These are phyloP conservation scores for Spencermartinsiella europaea DNA, from an alignment of 805 yeast species.

Conservation along the genomic window DNA sequence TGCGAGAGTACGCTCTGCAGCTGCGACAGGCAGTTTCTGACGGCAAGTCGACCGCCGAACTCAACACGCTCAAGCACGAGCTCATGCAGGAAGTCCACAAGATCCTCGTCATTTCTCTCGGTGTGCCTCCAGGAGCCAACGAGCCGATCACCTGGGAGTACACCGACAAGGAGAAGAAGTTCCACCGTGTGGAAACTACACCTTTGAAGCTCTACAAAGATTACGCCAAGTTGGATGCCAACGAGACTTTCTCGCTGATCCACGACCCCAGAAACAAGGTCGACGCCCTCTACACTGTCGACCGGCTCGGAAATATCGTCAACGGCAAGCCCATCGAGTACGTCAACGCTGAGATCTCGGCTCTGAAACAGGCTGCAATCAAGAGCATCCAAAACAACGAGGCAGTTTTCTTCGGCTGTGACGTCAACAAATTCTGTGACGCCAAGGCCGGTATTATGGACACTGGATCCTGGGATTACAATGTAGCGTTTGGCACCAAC, in stretches of 20 bases:
- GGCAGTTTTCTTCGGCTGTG: constrained; percentile 85
- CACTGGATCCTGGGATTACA: constrained; percentile 60
- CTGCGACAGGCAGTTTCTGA: constrained; percentile 49
- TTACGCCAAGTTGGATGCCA: constrained; percentile 48
- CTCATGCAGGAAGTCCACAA: constrained; percentile 61
- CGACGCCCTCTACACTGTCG: constrained; percentile 60
- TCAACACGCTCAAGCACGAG: constrained; percentile 35
- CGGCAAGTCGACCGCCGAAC: constrained; percentile 35
- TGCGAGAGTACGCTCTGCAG: constrained; percentile 72
- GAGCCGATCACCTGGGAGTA: constrained; percentile 71
- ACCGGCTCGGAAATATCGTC: constrained; percentile 65
- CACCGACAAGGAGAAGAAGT: constrained; percentile 62
- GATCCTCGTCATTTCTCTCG: constrained; percentile 62
- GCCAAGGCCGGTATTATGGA: constrained; percentile 67
- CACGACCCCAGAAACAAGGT: constrained; percentile 78
- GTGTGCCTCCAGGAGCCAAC: constrained; percentile 71
- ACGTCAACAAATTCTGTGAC: constrained; percentile 75
- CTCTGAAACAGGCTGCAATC: constrained; percentile 56
- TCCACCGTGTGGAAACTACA: constrained; percentile 46
- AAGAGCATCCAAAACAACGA: constrained; percentile 65
- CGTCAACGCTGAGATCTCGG: constrained; percentile 58
- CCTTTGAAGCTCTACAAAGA: constrained; percentile 61
- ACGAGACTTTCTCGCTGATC: constrained; percentile 57
- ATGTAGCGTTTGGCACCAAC: constrained; percentile 33
- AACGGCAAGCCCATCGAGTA: constrained; percentile 69